These are phyloP conservation scores for Entomophthora muscae DNA, from an alignment of 371 early-diverging fungal genomes.

Conservation along the genomic window DNA sequence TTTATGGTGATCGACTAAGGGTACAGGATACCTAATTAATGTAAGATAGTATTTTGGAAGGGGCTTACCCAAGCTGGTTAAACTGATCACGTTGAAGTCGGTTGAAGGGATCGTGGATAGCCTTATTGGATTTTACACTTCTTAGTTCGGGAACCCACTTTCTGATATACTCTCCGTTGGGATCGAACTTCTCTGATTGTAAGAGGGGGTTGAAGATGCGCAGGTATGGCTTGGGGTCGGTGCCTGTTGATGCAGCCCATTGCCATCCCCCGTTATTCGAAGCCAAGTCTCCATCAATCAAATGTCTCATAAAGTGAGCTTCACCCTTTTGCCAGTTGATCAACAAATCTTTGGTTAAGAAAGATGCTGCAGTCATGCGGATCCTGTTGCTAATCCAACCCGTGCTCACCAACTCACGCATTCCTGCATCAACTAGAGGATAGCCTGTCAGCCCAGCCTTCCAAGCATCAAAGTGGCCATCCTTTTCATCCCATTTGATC, in stretches of 20 bases:
- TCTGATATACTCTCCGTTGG: slow-evolving; percentile 25
- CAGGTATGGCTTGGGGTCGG: slow-evolving; percentile 46
- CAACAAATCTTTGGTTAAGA: slow-evolving; percentile 40
- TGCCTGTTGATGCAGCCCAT: slow-evolving; percentile 43
- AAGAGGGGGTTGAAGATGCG: slow-evolving; percentile 37
- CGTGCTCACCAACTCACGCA: slow-evolving; percentile 25
- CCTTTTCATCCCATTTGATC: slow-evolving; percentile 17
- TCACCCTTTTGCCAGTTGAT: slow-evolving; percentile 46
- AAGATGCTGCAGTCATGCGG: slow-evolving; percentile 41
- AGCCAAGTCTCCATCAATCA: slow-evolving; percentile 48
- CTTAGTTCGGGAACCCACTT: slow-evolving; percentile 25
- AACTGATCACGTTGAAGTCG: slow-evolving; percentile 15
- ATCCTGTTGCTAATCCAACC: slow-evolving; percentile 49
- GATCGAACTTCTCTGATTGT: slow-evolving; percentile 27
- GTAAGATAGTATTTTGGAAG: neutral
- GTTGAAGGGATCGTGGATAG: slow-evolving; percentile 20
- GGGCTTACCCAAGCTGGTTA: slow-evolving; percentile 16
- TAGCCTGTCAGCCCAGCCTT: slow-evolving; percentile 39
- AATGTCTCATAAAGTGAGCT: slow-evolving; percentile 27
- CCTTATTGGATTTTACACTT: slow-evolving; percentile 10
- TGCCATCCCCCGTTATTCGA: slow-evolving; percentile 60
- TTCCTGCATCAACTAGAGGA: slow-evolving; percentile 46
- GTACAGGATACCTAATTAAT: slow-evolving; percentile 12
- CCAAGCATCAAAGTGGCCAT: slow-evolving; percentile 24
- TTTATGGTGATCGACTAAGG: slow-evolving; percentile 2